Base-by-base conservation (phyloP, 306 rosid species). In the Cicer yamashitae region DNA sequence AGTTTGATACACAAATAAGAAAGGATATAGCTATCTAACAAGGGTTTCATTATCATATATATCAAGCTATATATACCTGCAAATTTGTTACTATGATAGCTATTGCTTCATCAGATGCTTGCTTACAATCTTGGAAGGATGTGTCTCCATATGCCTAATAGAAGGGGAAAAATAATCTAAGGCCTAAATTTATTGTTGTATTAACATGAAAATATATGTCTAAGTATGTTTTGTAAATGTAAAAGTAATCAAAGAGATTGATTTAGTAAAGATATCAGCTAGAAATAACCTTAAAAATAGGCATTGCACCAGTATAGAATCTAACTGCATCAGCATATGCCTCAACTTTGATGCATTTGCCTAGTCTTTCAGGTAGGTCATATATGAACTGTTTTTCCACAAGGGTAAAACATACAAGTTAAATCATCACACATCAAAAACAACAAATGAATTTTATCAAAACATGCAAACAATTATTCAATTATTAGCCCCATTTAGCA, bases 241-340 rank as follows among this genome's bases (percentile, higher is more conserved):
- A 51, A 54, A 62, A 53, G 39, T 11, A 51, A 11, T n/a, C 34
- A 73, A 46, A 71, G 4, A 39, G 73, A 74, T 51, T 81, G 69
- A 82, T 37, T 80, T 30, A 48, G 45, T 77, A 70, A 71, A 8
- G 17, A 51, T 41, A 48, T 39, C 64, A 73, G 20, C 25, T 30
- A 77, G 50, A 44, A 39, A 37, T 71, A 79, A 94, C 99, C 93
- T 90, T 94, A 77, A 94, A 89, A 59, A 94, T 83, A 57, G 97
- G 98, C 88, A 89, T 89, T 56, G 98, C 89, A 76, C 98, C 98
- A 3, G 85, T 90, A 82, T 90, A 91, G 80, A 86, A 91, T 69
- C 88, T 91, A 77, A 91, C 91, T 43, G 97, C 98, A 77, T 91
- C 93, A 60, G 96, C 97, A 87, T 90, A 91, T 61, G 94, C 94